These are phyloP conservation scores for Wickerhamiella spandovensis DNA, from an alignment of 805 yeast species.

Conservation along the genomic window DNA sequence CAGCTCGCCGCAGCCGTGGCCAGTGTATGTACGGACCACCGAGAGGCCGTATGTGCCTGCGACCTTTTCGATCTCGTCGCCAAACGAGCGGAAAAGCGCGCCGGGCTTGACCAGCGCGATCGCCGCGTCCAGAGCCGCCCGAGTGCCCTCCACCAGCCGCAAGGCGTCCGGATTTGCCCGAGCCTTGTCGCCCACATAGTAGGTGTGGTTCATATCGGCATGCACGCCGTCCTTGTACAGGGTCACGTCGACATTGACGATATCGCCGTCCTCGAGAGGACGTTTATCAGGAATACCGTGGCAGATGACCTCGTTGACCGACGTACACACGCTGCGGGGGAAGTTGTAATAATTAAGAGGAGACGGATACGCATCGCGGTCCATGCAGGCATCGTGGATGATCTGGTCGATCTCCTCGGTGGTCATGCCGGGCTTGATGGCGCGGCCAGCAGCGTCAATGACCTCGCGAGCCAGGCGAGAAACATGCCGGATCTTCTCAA, in stretches of 20 bases:
- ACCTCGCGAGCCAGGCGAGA: conserved; percentile 71
- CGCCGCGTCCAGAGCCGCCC: conserved; percentile 77
- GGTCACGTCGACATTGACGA: conserved; percentile 80
- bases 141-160: conserved; percentile 78
- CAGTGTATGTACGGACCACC: conserved; percentile 82
- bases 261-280: conserved; percentile 83
- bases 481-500: conserved; percentile 63
- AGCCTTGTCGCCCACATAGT: conserved; percentile 87
- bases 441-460: conserved; percentile 77
- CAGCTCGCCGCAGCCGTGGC: conserved; percentile 78
- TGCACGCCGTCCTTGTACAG: conserved; percentile 79
- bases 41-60: conserved; percentile 68
- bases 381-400: conserved; percentile 78
- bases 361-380: conserved; percentile 85
- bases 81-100: conserved; percentile 68
- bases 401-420: conserved; percentile 83
- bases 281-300: conserved; percentile 95
- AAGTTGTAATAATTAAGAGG: conserved; percentile 88
- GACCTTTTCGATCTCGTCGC: conserved; percentile 76
- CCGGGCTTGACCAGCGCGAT: conserved; percentile 87
- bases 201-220: conserved; percentile 91
- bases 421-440: conserved; percentile 75
- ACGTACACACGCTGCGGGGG: conserved; percentile 86
- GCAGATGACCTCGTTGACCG: conserved; percentile 89
- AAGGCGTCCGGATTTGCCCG: conserved; percentile 68